phyloP scores from a whole-genome alignment of 139 green algal genomes.

The Pleodorina starrii region DNA sequence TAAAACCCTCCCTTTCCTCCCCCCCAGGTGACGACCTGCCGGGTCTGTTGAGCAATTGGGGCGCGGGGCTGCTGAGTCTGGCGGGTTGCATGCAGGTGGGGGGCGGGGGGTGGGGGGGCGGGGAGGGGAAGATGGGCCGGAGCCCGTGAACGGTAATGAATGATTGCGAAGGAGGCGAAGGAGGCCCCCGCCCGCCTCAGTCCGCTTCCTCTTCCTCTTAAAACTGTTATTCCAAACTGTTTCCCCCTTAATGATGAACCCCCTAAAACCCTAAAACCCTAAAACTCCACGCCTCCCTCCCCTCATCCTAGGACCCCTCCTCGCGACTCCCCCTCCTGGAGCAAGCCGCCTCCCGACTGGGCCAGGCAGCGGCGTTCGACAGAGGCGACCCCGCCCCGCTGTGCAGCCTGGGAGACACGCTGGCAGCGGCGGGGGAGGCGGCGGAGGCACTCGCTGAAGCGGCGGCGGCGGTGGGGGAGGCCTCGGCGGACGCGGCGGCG shows the following conservation, averaged over 20 bases:
- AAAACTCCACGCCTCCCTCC: too few species aligned
- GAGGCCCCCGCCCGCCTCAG: too few species aligned
- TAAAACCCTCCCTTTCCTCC: too few species aligned
- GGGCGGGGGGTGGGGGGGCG: too few species aligned
- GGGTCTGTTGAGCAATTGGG: slow-evolving; percentile 89
- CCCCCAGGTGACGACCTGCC: slow-evolving; percentile 71
- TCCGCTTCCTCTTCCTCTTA: too few species aligned
- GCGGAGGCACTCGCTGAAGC: slow-evolving; percentile 16
- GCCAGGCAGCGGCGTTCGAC: slow-evolving; percentile 62
- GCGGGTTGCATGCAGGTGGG: background rate
- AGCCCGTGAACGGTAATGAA: too few species aligned
- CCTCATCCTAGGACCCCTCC: slow-evolving; percentile 46
- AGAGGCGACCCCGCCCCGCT: slow-evolving; percentile 70
- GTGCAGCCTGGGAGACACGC: slow-evolving; percentile 77
- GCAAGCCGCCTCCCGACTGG: slow-evolving; percentile 69
- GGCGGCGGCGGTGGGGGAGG: background rate
- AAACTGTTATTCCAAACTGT: too few species aligned
- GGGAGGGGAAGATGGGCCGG: too few species aligned
- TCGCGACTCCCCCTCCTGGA: slow-evolving; percentile 59
- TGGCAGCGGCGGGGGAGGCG: slow-evolving; percentile 70
- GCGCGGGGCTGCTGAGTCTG: slow-evolving; percentile 67
- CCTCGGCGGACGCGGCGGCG: background rate
- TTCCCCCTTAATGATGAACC: too few species aligned
- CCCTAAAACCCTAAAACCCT: too few species aligned
- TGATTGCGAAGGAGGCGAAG: too few species aligned